phyloP scores from a whole-genome alignment of 1,139 yeast species.

The Suhomyces maxii region DNA sequence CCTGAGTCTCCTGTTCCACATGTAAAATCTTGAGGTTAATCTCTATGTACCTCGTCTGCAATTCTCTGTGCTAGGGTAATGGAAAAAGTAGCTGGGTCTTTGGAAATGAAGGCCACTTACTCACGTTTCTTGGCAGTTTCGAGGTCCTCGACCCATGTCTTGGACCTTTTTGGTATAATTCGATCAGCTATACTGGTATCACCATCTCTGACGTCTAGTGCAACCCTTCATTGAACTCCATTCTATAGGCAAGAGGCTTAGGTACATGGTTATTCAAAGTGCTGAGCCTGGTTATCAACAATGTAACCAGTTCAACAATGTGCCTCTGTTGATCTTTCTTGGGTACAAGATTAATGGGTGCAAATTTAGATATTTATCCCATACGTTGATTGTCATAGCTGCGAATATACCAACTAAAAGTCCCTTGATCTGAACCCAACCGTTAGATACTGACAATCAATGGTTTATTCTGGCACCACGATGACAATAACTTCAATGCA shows the following conservation, averaged over 20 bases:
- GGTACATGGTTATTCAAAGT: not conserved
- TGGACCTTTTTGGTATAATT: not conserved
- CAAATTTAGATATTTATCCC: constrained; percentile 12
- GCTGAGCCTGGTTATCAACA: constrained; percentile 10
- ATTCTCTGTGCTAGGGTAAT: too few species aligned
- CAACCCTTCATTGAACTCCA: not conserved
- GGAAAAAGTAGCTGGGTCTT: too few species aligned
- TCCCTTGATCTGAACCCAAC: constrained; percentile 23
- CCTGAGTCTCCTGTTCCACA: too few species aligned
- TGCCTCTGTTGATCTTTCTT: constrained; percentile 13
- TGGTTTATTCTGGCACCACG: constrained; percentile 27
- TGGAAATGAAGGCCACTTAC: too few species aligned
- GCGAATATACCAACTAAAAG: constrained; percentile 19
- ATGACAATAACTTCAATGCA: constrained; percentile 17
- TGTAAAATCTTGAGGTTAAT: too few species aligned
- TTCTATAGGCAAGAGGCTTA: not conserved
- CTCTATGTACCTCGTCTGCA: too few species aligned
- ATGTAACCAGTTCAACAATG: constrained; percentile 19
- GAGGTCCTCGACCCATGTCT: not conserved
- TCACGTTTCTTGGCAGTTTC: not conserved
- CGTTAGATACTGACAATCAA: constrained; percentile 18
- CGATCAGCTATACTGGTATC: not conserved
- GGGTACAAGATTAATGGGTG: constrained; percentile 12
- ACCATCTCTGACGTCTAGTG: not conserved
- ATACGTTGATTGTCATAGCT: constrained; percentile 18